Conservation (phyloP, 805 yeast genomes). For the Sugiyamaella floridensis region DNA sequence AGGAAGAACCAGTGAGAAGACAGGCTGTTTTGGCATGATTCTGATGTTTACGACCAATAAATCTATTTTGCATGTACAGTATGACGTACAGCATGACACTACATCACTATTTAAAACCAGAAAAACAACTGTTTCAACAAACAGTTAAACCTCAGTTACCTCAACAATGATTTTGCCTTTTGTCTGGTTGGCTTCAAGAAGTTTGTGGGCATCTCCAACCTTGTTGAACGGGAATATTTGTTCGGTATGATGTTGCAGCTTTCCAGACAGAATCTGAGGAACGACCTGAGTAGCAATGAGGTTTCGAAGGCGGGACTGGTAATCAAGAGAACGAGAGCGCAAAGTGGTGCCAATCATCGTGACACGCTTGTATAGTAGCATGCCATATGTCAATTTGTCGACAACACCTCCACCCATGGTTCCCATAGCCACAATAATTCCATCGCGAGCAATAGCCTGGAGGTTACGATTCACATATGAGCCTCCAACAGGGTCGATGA, state of each 20-base stretch:
- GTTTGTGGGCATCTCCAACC: conserved; percentile 24
- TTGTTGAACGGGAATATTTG: conserved; percentile 20
- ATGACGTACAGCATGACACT: no score
- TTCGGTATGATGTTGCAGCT: conserved; percentile 23
- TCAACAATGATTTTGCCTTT: conserved; percentile 27
- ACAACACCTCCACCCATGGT: conserved; percentile 22
- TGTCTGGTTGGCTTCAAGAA: conserved; percentile 25
- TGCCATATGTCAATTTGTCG: conserved; percentile 18
- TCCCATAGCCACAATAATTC: conserved; percentile 25
- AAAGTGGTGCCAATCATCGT: conserved; percentile 27
- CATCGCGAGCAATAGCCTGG: conserved; percentile 23
- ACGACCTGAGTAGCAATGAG: conserved; percentile 21
- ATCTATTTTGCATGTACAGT: background rate
- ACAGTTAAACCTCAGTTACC: background rate
- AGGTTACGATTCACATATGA: conserved; percentile 21
- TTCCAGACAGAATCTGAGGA: conserved; percentile 23
- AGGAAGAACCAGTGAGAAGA: conserved; percentile 4
- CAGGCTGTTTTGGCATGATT: conserved; percentile 15
- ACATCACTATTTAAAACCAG: no score
- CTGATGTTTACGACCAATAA: background rate
- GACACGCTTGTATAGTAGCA: conserved; percentile 24
- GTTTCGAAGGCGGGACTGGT: conserved; percentile 22
- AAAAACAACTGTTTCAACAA: background rate
- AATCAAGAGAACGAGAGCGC: conserved; percentile 23
- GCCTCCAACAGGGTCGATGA: conserved; percentile 30